Evolutionary conservation across 192 early-diverging fungal genomes (phyloP), one percentile per base, ranked within the genome.

Genomic region (Backusella liffmaniae): DNA sequence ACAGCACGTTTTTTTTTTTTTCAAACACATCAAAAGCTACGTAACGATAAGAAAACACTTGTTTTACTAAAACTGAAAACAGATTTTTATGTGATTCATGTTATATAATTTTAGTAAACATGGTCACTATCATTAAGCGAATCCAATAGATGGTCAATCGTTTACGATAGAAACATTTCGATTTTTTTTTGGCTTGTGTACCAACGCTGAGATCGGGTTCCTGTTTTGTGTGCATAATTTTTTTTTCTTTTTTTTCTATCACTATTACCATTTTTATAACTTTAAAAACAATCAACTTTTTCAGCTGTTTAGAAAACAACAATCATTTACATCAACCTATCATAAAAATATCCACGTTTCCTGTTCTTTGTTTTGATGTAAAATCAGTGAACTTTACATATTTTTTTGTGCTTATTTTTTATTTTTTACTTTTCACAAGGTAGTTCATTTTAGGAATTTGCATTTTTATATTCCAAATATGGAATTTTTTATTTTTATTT

Each of bases 221-320:
- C 2, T 13, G 56, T 62, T 56, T 62, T 62, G 23, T 62, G 56
- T 62, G 56, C 56, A 62, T 62, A 62, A 62, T 29, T 62, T 3
- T 32, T 32, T 32, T 32, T 32, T 44, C 4, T 3, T 32, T 32
- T 32, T 32, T 32, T 44, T 21, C 21, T 53, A 21, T 62, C n/a
- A 29, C 26, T 12, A 62, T 62, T 62, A 62, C 56, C 56, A 62
- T 62, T 29, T 62, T 62, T 62, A 62, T 62, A 62, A 8, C 9
- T 26, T 62, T 26, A 62, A 62, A 62, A 62, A 62, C 56, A 62
- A 29, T 62, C 26, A 23, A 62, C 56, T 62, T 62, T 62, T 62
- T 29, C 56, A 62, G 56, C 12, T 13, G n/a, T 29, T 62, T 26
- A 62, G 56, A 62, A 62, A 62, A 62, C 56, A 62, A 29, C 56